A percentile compares a stretch with the other conserved stretches of the same genome.
These are phyloP conservation scores for Fusarium sp. DNA, from an alignment of 2,329 filamentous ascomycete genomes.

Conservation along the genomic window DNA sequence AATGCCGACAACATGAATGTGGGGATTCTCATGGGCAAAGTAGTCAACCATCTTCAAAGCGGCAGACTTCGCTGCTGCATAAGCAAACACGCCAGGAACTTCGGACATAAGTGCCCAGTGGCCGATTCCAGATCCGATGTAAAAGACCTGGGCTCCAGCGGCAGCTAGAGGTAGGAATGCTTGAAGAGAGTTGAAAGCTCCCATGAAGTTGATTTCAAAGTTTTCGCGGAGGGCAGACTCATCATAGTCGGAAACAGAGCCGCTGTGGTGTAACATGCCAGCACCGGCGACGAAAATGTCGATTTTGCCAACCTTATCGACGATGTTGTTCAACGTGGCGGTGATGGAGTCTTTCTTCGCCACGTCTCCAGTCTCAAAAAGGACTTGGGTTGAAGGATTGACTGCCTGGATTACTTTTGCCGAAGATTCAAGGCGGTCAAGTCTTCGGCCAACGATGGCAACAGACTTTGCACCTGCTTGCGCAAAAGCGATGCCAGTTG, in stretches of 20 bases:
- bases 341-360: neutral
- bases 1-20: slow-evolving; percentile 54
- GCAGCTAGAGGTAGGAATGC: slow-evolving; percentile 40
- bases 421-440: slow-evolving; percentile 47
- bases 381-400: neutral
- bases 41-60: slow-evolving; percentile 53
- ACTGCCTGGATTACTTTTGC: neutral
- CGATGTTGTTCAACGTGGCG: neutral
- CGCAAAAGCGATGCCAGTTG: slow-evolving; percentile 70
- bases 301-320: slow-evolving; percentile 16
- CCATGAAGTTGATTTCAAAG: slow-evolving; percentile 46
- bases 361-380: slow-evolving; percentile 3
- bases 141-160: slow-evolving; percentile 37
- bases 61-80: slow-evolving; percentile 55
- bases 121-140: slow-evolving; percentile 37
- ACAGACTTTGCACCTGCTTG: slow-evolving; percentile 55
- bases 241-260: neutral
- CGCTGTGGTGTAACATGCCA: neutral
- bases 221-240: slow-evolving; percentile 15
- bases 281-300: slow-evolving; percentile 38
- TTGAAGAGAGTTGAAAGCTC: slow-evolving; percentile 44
- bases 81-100: slow-evolving; percentile 44
- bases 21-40: slow-evolving; percentile 54
- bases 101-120: slow-evolving; percentile 39
- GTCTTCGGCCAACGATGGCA: slow-evolving; percentile 56